Evolutionary conservation across 768 basidiomycete genomes (phyloP), one percentile per base, ranked within the genome.

Genomic region (Lyophyllum shimeji): DNA sequence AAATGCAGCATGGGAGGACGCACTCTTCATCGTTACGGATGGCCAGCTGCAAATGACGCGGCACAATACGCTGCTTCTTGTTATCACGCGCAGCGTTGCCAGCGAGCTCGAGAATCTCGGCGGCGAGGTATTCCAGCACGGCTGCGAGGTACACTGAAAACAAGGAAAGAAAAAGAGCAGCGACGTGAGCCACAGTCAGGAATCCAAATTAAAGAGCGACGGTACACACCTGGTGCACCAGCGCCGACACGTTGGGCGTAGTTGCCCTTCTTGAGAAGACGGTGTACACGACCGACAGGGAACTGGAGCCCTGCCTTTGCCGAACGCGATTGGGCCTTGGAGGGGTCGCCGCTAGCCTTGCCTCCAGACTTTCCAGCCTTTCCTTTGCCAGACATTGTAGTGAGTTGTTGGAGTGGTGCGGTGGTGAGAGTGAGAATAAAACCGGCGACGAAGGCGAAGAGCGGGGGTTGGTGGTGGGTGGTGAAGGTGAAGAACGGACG

Each of bases 61-160:
- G 94, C 21, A 95, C 90, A 64, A 95, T 95, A 87, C 94, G 93
- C 63, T 90, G 87, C 79, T 95, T 90, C 82, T 91, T 87, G 79
- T 88, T 88, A 71, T 85, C 86, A 57, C 86, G 83, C 25, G 87
- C 90, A 15, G 90, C 90, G 63, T 90, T 90, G 39, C 93, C 93
- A 59, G 93, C 93, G 34, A 95, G 81, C 71, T 95, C 93, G 60
- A 95, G 87, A 71, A 95, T 94, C 73, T 95, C 93, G 45, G 93
- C 93, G 57, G 92, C 89, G 58, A 95, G 86, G 69, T 95, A 93
- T 74, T 94, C 93, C 54, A 95, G 85, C 58, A 94, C 92, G 18
- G 91, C 91, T 33, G 92, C 92, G 53, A 94, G 85, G 75, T 95
- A 94, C 49, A 95, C 90, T 89, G 51, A 50, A 46, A 9, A 31